Evolutionary conservation across 441 rosid genomes (phyloP).

Genomic region (Erodium chrysanthum): DNA sequence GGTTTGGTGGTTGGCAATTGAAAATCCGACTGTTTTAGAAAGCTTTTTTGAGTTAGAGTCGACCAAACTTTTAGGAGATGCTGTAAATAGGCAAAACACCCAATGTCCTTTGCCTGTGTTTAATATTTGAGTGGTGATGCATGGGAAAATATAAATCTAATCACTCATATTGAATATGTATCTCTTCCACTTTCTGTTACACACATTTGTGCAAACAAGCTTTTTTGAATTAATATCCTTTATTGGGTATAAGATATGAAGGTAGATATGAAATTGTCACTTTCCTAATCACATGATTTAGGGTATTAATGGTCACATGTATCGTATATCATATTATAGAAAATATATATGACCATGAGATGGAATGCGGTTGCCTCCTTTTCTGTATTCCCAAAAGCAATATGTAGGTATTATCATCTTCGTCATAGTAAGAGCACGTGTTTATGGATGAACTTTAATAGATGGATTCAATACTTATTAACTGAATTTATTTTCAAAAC

Average conservation of each 20-base stretch:
- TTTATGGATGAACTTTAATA: too few species aligned
- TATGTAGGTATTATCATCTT: too few species aligned
- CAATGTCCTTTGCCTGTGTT: not conserved
- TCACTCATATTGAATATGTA: not conserved
- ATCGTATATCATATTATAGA: not conserved
- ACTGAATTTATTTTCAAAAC: too few species aligned
- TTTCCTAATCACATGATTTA: constrained; percentile 2
- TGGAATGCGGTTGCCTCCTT: not conserved
- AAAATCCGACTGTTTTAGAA: not conserved
- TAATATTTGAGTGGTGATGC: not conserved
- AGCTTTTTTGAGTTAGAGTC: not conserved
- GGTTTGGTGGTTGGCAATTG: constrained; percentile 2
- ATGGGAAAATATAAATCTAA: not conserved
- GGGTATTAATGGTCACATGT: not conserved
- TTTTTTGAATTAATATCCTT: not conserved
- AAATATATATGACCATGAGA: not conserved
- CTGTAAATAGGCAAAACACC: constrained; percentile 2
- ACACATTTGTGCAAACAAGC: constrained; percentile 7
- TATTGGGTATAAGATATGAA: not conserved
- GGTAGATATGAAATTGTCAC: constrained; percentile 2
- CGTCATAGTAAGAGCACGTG: too few species aligned
- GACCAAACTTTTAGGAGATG: constrained; percentile 4
- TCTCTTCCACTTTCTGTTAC: not conserved
- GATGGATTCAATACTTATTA: too few species aligned
- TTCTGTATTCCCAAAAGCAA: too few species aligned